Conservation (phyloP, 1,139 yeast species). For the Kurtzmaniella quercitrusa region DNA sequence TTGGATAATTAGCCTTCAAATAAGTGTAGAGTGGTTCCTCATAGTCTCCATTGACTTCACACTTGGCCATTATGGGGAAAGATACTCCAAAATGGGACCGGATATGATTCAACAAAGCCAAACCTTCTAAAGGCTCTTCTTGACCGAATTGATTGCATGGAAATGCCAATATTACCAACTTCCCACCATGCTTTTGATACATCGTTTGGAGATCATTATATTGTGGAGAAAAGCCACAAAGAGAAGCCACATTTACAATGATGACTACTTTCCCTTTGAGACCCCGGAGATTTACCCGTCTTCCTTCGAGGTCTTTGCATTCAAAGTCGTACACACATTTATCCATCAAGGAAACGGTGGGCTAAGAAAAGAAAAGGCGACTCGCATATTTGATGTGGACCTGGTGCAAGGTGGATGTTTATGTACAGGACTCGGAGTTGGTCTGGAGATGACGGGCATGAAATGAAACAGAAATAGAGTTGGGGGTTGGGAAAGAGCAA, state of each 20-base stretch:
- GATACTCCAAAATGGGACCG: slow-evolving; percentile 58
- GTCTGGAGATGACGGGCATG: too few relatives aligned
- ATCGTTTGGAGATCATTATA: slow-evolving; percentile 31
- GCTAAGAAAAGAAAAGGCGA: not conserved
- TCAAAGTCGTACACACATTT: slow-evolving; percentile 16
- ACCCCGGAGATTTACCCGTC: slow-evolving; percentile 15
- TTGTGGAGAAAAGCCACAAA: slow-evolving; percentile 45
- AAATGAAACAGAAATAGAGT: too few relatives aligned
- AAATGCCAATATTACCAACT: slow-evolving; percentile 35
- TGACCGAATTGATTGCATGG: slow-evolving; percentile 55
- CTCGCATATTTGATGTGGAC: not conserved
- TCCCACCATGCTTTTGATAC: slow-evolving; percentile 29
- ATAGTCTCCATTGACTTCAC: slow-evolving; percentile 32
- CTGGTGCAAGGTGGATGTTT: not conserved
- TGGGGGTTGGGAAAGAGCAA: too few relatives aligned
- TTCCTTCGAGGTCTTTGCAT: slow-evolving; percentile 14
- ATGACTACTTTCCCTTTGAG: slow-evolving; percentile 33
- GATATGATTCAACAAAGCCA: slow-evolving; percentile 39
- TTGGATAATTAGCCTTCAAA: slow-evolving; percentile 32
- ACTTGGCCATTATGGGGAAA: slow-evolving; percentile 37
- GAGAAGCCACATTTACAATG: slow-evolving; percentile 43
- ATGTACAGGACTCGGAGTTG: too few relatives aligned
- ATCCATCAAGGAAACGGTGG: not conserved
- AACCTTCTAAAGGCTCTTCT: slow-evolving; percentile 79
- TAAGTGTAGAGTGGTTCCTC: slow-evolving; percentile 28